A percentile compares a stretch with the other conserved stretches of the same genome.
Conservation (phyloP, 2,329 filamentous ascomycete species). For the Esteya vermicola region DNA sequence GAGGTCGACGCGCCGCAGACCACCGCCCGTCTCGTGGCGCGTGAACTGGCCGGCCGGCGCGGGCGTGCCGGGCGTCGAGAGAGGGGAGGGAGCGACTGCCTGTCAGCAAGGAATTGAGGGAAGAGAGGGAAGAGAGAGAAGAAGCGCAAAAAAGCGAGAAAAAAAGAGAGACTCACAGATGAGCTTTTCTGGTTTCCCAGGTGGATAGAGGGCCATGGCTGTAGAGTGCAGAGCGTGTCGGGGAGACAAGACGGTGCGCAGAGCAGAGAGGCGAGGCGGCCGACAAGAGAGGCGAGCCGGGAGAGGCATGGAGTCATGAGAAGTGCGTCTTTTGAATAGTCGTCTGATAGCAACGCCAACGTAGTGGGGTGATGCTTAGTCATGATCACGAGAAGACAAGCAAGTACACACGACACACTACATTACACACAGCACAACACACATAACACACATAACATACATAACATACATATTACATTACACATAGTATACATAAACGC, state of each 20-base stretch:
- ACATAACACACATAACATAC: background rate
- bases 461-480: conserved; percentile 5
- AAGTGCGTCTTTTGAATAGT: background rate
- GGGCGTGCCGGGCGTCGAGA: background rate
- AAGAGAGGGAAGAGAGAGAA: background rate
- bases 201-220: conserved; percentile 7
- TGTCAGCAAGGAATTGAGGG: background rate
- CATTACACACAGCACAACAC: background rate
- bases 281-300: background rate
- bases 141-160: background rate
- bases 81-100: conserved; percentile 10
- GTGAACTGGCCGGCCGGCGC: conserved; percentile 66
- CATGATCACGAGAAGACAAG: background rate
- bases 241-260: background rate
- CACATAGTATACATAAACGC: conserved; percentile 4
- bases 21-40: conserved; percentile 29
- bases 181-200: conserved; percentile 20
- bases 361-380: background rate
- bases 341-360: too few relatives aligned
- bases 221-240: background rate
- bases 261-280: background rate
- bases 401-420: background rate
- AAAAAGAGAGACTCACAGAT: conserved; percentile 26
- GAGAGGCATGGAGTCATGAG: background rate
- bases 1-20: conserved; percentile 48